Conservation (phyloP, 257 asterid genomes). For the Fraxinus excelsior region DNA sequence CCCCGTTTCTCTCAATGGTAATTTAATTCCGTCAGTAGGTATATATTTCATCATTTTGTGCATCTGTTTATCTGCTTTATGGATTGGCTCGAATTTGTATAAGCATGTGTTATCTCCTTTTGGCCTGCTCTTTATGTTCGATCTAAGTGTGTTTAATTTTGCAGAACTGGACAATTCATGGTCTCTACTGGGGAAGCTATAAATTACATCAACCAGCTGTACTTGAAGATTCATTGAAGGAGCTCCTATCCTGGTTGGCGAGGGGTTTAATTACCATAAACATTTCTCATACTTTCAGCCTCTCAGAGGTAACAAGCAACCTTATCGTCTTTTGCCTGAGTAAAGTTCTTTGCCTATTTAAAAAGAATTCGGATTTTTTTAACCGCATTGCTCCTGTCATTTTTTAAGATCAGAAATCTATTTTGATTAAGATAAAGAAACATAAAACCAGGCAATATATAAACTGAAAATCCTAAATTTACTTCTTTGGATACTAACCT, state of each 20-base stretch:
- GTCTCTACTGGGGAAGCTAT: conserved; percentile 95
- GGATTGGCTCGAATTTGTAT: background rate
- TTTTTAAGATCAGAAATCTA: background rate
- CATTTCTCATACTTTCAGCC: conserved; percentile 69
- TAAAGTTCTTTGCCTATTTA: background rate
- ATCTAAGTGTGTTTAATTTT: conserved; percentile 1
- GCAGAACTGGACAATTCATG: conserved; percentile 97
- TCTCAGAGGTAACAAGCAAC: conserved; percentile 60
- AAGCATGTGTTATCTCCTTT: background rate
- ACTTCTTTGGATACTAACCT: no score
- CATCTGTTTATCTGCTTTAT: no score
- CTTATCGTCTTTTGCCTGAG: background rate
- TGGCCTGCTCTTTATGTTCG: background rate
- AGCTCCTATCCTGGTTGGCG: conserved; percentile 82
- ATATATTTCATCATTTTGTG: no score
- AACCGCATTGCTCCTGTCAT: background rate
- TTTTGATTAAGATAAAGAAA: background rate
- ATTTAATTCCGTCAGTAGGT: no score
- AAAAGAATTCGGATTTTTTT: conserved; percentile 3
- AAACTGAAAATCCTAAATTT: background rate
- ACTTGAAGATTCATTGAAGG: conserved; percentile 77
- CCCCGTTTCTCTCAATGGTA: no score
- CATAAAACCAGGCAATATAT: background rate
- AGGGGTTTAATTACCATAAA: conserved; percentile 68
- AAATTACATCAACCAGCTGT: conserved; percentile 60